Evolutionary conservation across 305 asterid genomes (phyloP).

Genomic region (Striga hermonthica): DNA sequence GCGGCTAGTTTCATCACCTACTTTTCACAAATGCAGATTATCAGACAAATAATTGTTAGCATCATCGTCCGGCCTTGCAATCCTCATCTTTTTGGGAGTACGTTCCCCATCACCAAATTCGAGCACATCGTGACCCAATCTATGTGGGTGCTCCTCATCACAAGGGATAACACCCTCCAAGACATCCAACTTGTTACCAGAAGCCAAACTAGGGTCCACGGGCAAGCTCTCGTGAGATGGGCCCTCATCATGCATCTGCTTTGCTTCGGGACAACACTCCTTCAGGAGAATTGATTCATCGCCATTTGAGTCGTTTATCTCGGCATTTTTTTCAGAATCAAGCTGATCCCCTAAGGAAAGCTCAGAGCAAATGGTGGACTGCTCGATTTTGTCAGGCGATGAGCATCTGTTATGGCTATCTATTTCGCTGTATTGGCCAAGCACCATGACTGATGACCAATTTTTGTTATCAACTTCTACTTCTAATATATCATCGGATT

Average conservation of each 20-base stretch:
- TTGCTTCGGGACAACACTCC: constrained; percentile 28
- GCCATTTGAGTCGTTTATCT: constrained; percentile 27
- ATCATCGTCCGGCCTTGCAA: constrained; percentile 30
- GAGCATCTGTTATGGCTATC: constrained; percentile 22
- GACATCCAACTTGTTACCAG: constrained; percentile 26
- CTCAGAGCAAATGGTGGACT: constrained; percentile 31
- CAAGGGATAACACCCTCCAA: neutral
- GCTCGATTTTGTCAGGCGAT: constrained; percentile 29
- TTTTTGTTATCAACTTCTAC: constrained; percentile 34
- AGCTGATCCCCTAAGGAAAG: constrained; percentile 32
- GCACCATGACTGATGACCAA: constrained; percentile 30
- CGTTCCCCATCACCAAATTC: constrained; percentile 30
- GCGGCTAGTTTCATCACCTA: too few relatives aligned
- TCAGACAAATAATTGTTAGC: too few relatives aligned
- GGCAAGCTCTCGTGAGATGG: neutral
- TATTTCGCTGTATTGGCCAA: constrained; percentile 31
- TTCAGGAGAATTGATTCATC: constrained; percentile 28
- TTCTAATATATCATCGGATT: constrained; percentile 34
- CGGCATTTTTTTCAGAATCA: constrained; percentile 33
- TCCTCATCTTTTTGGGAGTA: constrained; percentile 54
- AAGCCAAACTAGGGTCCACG: constrained; percentile 19
- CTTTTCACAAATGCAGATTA: too few relatives aligned
- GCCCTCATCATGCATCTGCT: constrained; percentile 24
- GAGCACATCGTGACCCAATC: neutral
- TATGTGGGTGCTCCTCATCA: neutral